Conservation (phyloP, 1,284 basidiomycete species). For the Coniophora puteana region DNA sequence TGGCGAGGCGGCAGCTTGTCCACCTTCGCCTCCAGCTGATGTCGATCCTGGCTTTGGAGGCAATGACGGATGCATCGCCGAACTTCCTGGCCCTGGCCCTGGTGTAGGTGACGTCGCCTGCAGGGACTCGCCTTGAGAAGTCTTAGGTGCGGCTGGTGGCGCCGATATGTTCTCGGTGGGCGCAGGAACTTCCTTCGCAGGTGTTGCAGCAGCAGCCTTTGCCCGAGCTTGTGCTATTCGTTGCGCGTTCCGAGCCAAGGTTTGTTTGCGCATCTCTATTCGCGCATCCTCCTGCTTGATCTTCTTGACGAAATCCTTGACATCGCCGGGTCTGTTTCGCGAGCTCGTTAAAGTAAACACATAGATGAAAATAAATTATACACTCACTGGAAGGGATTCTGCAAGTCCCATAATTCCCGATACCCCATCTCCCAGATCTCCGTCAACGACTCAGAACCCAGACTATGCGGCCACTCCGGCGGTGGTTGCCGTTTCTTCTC, state of each 20-base stretch:
- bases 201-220: conserved; percentile 32
- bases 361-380: too few relatives aligned
- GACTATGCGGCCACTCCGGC: conserved; percentile 54
- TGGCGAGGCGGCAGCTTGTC: conserved; percentile 19
- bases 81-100: conserved; percentile 24
- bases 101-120: conserved; percentile 4
- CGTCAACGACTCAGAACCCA: conserved; percentile 64
- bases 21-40: conserved; percentile 26
- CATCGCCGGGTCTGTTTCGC: conserved; percentile 53
- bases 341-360: conserved; percentile 8
- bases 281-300: conserved; percentile 61
- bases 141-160: conserved; percentile 18
- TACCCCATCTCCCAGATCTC: conserved; percentile 83
- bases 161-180: conserved; percentile 19
- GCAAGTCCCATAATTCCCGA: conserved; percentile 54
- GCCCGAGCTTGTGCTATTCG: conserved; percentile 41
- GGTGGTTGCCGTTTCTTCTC: conserved; percentile 51
- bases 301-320: conserved; percentile 69
- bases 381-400: conserved; percentile 62
- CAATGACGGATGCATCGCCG: conserved; percentile 62
- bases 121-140: conserved; percentile 18
- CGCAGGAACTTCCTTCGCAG: conserved; percentile 5
- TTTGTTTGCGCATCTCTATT: conserved; percentile 58
- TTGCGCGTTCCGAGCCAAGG: conserved; percentile 45
- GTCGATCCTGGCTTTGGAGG: conserved; percentile 46